Evolutionary conservation across 2,329 filamentous ascomycete species (phyloP).

Genomic region (Hypoxylon sp.): DNA sequence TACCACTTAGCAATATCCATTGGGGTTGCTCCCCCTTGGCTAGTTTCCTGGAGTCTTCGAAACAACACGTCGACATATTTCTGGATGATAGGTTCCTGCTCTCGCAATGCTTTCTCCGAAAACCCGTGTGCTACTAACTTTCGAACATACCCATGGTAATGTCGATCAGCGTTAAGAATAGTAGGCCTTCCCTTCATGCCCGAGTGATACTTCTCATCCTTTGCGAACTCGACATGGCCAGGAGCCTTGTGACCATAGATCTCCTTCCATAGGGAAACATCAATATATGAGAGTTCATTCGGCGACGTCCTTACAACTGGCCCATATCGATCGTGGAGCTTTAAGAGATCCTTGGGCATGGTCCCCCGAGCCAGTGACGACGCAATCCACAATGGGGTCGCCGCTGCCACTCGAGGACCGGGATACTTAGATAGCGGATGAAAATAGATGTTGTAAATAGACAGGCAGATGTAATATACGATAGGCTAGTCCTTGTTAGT

Average conservation of each 20-base stretch:
- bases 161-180: constrained; percentile 20
- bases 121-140: constrained; percentile 24
- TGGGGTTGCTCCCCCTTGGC: constrained; percentile 5
- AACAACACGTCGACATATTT: constrained; percentile 12
- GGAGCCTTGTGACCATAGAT: constrained; percentile 16
- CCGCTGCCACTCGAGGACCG: constrained; percentile 1
- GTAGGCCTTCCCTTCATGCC: constrained; percentile 3
- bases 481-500: constrained; percentile 5
- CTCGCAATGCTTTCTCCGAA: constrained; percentile 22
- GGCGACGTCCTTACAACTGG: constrained; percentile 12
- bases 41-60: constrained; percentile 10
- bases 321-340: constrained; percentile 20
- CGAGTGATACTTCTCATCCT: constrained; percentile 27
- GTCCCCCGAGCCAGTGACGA: constrained; percentile 2
- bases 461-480: constrained; percentile 1
- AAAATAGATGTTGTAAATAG: constrained; percentile 11
- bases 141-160: constrained; percentile 20
- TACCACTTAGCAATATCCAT: constrained; percentile 17
- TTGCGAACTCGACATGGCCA: constrained; percentile 13
- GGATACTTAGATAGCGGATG: constrained; percentile 15
- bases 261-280: constrained; percentile 13
- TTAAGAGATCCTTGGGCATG: constrained; percentile 3
- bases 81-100: constrained; percentile 22
- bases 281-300: constrained; percentile 19
- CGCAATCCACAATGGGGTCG: constrained; percentile 5